A percentile compares a stretch with the other conserved stretches of the same genome.
Conservation (phyloP, 2,329 filamentous ascomycete species). For the Alternaria ventricosa region DNA sequence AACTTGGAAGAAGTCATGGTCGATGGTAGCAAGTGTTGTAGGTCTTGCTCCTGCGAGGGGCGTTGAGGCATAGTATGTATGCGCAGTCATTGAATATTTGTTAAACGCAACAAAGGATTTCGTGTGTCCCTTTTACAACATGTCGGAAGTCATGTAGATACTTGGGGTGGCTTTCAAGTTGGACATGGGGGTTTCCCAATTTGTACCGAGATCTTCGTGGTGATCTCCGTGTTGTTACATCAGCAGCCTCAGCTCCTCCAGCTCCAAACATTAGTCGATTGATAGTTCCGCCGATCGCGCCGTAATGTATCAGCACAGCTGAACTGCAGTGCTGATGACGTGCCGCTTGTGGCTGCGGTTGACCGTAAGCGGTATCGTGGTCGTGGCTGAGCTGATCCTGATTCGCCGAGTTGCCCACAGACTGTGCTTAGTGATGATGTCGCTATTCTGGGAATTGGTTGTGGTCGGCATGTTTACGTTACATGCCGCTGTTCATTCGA, state of each 20-base stretch:
- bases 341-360: slow-evolving; percentile 19
- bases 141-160: neutral
- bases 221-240: neutral
- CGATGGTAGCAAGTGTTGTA: neutral
- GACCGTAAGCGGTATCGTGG: slow-evolving; percentile 13
- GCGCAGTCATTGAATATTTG: neutral
- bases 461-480: neutral
- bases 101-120: neutral
- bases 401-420: slow-evolving; percentile 2
- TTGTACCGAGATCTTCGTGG: neutral
- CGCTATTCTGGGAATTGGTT: neutral
- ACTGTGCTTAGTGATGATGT: neutral
- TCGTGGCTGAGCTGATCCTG: slow-evolving; percentile 16
- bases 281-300: neutral
- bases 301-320: neutral
- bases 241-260: neutral
- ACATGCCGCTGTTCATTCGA: neutral
- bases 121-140: neutral
- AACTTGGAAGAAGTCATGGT: neutral
- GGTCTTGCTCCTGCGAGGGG: neutral
- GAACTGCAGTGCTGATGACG: slow-evolving; percentile 21
- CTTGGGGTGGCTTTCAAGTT: neutral
- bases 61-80: neutral
- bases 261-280: slow-evolving; percentile 5
- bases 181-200: neutral